Evolutionary conservation across 2,329 filamentous ascomycete genomes (phyloP), one percentile per base, ranked within the genome.

Genomic region (Fusarium siculi): DNA sequence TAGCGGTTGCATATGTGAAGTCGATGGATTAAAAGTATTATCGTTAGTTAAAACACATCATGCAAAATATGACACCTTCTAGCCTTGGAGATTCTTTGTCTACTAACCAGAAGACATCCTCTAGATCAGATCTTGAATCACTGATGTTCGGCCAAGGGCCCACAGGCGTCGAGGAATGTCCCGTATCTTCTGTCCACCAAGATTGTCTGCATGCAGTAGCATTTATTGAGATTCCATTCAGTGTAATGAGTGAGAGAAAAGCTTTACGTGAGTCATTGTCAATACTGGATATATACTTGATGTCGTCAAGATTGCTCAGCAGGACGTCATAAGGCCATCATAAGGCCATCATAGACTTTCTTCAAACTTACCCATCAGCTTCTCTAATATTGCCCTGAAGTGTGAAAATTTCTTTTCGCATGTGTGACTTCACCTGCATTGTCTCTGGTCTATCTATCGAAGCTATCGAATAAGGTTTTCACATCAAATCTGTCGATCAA

Each of bases 291-390:
- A 16, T 16, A 21, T 39, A 21, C 6, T 10, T 58, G 9, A 28
- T 39, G 10, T 12, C 39, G 19, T 44, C 16, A 40, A 28, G 8
- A 28, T 43, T 16, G 21, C 58, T 42, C 30, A 36, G 36, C 7
- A n/a, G 32, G 2, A 30, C 44, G 50, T 58, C 44, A 58, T 66
- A 18, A 9, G 9, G 28, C n/a, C 32, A 65, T 43, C 43, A 66
- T 34, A 16, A 9, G 9, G 28, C n/a, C 34, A 65, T 43, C 50
- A 66, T 34, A 16, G 21, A 37, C n/a, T 43, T 28, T 12, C 30
- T 37, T 15, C 5, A 10, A 23, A 23, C 5, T 11, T 21, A 4
- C 23, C 6, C 7, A 34, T 18, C 7, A 14, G 2, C 4, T 7
- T 7, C 25, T 36, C 19, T 40, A 14, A 30, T 9, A 18, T 5